Evolutionary conservation across 2,329 filamentous ascomycete species (phyloP).

Genomic region (Nothopassalora personata): DNA sequence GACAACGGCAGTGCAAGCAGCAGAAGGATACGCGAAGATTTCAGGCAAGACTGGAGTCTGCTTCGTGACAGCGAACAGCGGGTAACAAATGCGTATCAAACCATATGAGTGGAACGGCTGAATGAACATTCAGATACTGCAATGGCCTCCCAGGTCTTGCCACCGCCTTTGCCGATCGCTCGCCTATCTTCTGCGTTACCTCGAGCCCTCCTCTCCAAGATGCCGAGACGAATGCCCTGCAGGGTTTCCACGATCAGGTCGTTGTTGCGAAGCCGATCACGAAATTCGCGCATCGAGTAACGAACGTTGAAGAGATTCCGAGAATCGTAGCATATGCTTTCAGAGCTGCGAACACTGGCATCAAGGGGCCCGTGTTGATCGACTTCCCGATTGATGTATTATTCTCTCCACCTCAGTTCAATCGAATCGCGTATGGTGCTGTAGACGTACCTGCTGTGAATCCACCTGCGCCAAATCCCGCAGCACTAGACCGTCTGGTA

Average conservation of each 20-base stretch:
- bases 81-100: constrained; percentile 28
- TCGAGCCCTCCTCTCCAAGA: constrained; percentile 42
- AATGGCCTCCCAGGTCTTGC: constrained; percentile 44
- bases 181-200: constrained; percentile 43
- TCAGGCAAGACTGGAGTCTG: constrained; percentile 42
- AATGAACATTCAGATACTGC: constrained; percentile 35
- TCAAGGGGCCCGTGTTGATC: constrained; percentile 38
- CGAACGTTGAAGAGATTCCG: constrained; percentile 42
- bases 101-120: neutral
- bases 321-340: constrained; percentile 42
- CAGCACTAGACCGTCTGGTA: constrained; percentile 33
- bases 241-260: constrained; percentile 45
- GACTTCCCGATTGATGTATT: constrained; percentile 40
- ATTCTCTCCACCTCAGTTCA: constrained; percentile 38
- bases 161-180: constrained; percentile 43
- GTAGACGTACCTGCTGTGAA: constrained; percentile 34
- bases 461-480: constrained; percentile 35
- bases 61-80: constrained; percentile 47
- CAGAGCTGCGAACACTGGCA: constrained; percentile 30
- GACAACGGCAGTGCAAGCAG: constrained; percentile 45
- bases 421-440: constrained; percentile 39
- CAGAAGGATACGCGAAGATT: constrained; percentile 43
- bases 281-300: constrained; percentile 44
- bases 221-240: constrained; percentile 43
- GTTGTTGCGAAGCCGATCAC: constrained; percentile 41